Evolutionary conservation across 768 basidiomycete species (phyloP), one percentile per base, ranked within the genome.

Genomic region (Lactarius evosmus): DNA sequence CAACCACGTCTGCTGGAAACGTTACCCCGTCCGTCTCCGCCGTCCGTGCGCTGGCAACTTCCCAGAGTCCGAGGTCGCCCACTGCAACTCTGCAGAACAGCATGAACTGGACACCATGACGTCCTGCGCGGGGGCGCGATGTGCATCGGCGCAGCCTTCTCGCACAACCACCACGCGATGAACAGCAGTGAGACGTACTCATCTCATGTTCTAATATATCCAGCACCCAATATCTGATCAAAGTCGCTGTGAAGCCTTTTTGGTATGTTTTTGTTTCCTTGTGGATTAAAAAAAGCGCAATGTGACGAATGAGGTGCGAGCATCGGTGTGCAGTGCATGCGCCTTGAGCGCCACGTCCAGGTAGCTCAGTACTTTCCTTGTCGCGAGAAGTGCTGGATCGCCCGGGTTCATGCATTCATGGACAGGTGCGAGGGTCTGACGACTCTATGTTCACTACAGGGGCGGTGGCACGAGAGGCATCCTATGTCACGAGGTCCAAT

Each of bases 161-260:
- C 77, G 66, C 79, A 82, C 27, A 75, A 73, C 2, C 69, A 67
- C 64, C 82, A 80, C 2, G 78, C 72, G 7, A 82, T 44, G 71
- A 83, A 82, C 3, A 79, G 76, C 33, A 83, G 71, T 2, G 77
- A 78, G 57, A 82, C 67, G n/a, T n/a, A n/a, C n/a, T n/a, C n/a
- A n/a, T n/a, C n/a, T n/a, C n/a, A n/a, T n/a, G n/a, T n/a, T n/a
- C n/a, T n/a, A n/a, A n/a, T n/a, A n/a, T n/a, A n/a, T 72, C 69
- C 0, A 79, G 79, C 19, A 80, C 75, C 80, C 80, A 82, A 66
- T 76, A 81, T 33, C 62, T 66, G 30, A 7, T 4, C 11, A 25
- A n/a, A 17, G 22, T 38, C 16, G 14, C 36, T 1, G 27, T 6
- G 27, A 30, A n/a, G n/a, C n/a, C 1, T 7, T 14, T 0, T 14